phyloP scores from a whole-genome alignment of 768 basidiomycete genomes.

The Mrakia blollopis region DNA sequence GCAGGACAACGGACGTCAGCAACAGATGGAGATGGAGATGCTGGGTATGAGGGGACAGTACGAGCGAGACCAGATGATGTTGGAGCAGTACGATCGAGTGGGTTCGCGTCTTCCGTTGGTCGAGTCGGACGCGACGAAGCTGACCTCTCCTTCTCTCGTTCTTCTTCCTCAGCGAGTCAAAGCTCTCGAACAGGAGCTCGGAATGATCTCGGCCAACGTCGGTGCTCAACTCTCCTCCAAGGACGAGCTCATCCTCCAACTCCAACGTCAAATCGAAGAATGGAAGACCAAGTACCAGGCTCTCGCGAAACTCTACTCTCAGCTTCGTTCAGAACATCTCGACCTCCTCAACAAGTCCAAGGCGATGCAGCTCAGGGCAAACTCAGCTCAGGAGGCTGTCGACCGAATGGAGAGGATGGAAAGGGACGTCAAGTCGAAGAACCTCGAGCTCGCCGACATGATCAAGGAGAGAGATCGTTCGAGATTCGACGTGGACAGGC shows the following conservation, averaged over 20 bases:
- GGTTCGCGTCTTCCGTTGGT: constrained; percentile 39
- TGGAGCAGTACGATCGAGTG: constrained; percentile 95
- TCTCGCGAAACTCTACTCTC: constrained; percentile 95
- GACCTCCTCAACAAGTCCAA: constrained; percentile 97
- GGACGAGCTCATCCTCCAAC: constrained; percentile 89
- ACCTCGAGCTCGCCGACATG: constrained; percentile 97
- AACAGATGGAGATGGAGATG: constrained; percentile 82
- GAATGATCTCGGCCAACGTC: constrained; percentile 66
- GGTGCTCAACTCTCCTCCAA: constrained; percentile 82
- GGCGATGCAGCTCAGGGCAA: constrained; percentile 93
- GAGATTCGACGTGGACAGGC: constrained; percentile 87
- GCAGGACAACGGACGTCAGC: constrained; percentile 56
- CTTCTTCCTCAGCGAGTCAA: constrained; percentile 70
- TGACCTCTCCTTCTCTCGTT: constrained; percentile 19
- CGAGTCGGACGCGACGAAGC: not conserved
- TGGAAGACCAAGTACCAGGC: constrained; percentile 99
- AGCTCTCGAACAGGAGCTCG: constrained; percentile 84
- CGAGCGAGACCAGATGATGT: constrained; percentile 92
- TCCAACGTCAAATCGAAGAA: constrained; percentile 91
- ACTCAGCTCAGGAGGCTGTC: constrained; percentile 94
- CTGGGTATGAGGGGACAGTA: constrained; percentile 93
- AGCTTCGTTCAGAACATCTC: constrained; percentile 91
- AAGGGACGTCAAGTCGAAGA: constrained; percentile 95
- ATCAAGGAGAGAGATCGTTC: constrained; percentile 94
- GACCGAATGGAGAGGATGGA: constrained; percentile 99